Percentiles rank a stretch among this genome's conserved stretches.
phyloP scores from a whole-genome alignment of 2,329 filamentous ascomycete species.

The Scytalidium lignicola region DNA sequence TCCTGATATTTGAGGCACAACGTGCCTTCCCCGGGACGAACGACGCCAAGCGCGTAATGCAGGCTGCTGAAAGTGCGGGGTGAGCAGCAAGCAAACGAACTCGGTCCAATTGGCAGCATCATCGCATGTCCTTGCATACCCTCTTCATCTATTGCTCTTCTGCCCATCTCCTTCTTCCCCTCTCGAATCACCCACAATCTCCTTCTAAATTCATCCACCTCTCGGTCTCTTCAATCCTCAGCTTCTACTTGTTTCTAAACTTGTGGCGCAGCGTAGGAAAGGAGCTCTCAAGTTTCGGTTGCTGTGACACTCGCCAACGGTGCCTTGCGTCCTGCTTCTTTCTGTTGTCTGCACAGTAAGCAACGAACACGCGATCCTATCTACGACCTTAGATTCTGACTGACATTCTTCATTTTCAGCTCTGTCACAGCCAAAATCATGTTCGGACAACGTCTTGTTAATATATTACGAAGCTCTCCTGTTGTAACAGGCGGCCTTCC shows the following conservation, averaged over 20 bases:
- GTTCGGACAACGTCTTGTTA: constrained; percentile 23
- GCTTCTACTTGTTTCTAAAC: not conserved
- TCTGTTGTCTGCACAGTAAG: not conserved
- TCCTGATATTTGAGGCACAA: too few relatives aligned
- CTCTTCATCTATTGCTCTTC: not conserved
- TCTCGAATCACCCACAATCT: not conserved
- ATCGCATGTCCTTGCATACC: not conserved
- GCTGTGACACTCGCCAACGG: not conserved
- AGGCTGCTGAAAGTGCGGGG: not conserved
- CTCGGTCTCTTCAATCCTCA: not conserved
- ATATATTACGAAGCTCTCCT: constrained; percentile 22
- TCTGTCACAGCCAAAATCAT: constrained; percentile 27
- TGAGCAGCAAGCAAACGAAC: not conserved
- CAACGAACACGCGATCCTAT: not conserved
- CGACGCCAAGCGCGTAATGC: too few relatives aligned
- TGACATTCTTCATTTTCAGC: not conserved
- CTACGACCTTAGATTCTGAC: not conserved
- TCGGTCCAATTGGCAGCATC: not conserved
- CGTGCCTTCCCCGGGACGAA: too few relatives aligned
- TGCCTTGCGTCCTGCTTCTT: not conserved
- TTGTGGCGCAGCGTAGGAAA: not conserved
- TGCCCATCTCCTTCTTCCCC: not conserved
- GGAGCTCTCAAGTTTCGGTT: not conserved
- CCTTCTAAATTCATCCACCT: not conserved
- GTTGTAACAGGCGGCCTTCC: constrained; percentile 39